A percentile compares a stretch with the other conserved stretches of the same genome.
Evolutionary conservation across 176 grass and related monocot species (phyloP).

Genomic region (Elymus sibiricus): DNA sequence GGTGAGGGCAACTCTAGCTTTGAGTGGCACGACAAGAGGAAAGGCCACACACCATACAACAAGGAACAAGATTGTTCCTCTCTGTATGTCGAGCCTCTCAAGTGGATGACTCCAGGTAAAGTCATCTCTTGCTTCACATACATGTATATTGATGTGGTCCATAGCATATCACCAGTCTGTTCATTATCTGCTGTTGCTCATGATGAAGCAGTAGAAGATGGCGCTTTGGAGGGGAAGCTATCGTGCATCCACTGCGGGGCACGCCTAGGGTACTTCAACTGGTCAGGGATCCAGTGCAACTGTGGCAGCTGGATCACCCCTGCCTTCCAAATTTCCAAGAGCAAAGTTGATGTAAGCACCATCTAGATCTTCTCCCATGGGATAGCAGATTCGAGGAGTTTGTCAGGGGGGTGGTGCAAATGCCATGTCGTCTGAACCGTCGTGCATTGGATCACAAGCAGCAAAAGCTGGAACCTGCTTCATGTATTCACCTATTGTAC

Average conservation of each 20-base stretch:
- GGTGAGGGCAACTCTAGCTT: conserved; percentile 78
- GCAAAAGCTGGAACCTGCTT: not conserved
- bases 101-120: conserved; percentile 95
- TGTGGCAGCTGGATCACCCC: conserved; percentile 93
- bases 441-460: not conserved
- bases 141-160: not conserved
- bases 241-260: conserved; percentile 77
- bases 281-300: conserved; percentile 91
- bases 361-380: not conserved
- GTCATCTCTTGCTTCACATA: not conserved
- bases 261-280: conserved; percentile 86
- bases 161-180: not conserved
- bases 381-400: not conserved
- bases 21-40: conserved; percentile 58
- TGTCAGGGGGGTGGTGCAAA: not conserved
- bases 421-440: not conserved
- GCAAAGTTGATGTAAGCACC: conserved; percentile 78
- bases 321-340: conserved; percentile 90
- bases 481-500: too few relatives aligned
- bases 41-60: conserved; percentile 20
- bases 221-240: conserved; percentile 89
- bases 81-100: conserved; percentile 85
- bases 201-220: conserved; percentile 75
- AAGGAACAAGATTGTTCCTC: conserved; percentile 80
- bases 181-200: not conserved